Evolutionary conservation across 75 land plant species (phyloP).

Genomic region (Cryptomeria japonica): DNA sequence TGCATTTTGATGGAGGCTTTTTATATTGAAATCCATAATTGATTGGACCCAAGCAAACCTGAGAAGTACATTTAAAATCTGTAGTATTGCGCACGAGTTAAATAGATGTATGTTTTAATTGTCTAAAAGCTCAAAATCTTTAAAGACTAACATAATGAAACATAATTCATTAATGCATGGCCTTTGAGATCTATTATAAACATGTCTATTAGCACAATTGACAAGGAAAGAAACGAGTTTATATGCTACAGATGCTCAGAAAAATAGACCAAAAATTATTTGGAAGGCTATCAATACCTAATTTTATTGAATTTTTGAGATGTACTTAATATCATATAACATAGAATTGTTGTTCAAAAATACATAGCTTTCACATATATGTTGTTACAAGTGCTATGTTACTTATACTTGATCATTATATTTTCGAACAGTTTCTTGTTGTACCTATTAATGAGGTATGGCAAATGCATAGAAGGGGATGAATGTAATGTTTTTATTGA

Average conservation of each 20-base stretch:
- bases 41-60: slow-evolving; percentile 89
- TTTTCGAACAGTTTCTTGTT: neutral
- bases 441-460: neutral
- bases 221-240: neutral
- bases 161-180: neutral
- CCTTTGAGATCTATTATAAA: neutral
- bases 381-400: neutral
- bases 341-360: neutral
- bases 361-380: neutral
- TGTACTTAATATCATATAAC: too few species aligned
- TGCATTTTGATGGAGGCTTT: slow-evolving; percentile 24
- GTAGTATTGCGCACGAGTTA: neutral
- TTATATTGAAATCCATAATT: slow-evolving; percentile 41
- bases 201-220: neutral
- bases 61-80: slow-evolving; percentile 73
- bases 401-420: neutral
- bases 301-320: neutral
- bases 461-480: neutral
- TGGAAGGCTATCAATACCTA: neutral
- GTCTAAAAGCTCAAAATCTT: too few species aligned
- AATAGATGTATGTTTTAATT: neutral
- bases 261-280: neutral
- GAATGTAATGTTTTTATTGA: neutral
- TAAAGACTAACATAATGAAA: neutral
- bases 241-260: neutral